phyloP scores from a whole-genome alignment of 2,329 filamentous ascomycete genomes.

The Colletotrichum sp. region DNA sequence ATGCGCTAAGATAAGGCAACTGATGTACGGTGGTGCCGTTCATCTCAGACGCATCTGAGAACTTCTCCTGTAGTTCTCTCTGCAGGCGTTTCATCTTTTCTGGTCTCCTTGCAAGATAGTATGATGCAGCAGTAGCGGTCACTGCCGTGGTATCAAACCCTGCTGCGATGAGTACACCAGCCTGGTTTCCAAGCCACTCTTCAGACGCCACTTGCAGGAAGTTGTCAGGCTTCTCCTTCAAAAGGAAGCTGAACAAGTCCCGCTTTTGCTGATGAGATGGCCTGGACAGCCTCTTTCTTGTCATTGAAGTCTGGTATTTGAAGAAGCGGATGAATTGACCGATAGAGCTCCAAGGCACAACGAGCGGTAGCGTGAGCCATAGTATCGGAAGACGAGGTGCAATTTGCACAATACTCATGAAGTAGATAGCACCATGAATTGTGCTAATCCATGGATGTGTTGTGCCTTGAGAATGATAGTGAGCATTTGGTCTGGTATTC shows the following conservation, averaged over 20 bases:
- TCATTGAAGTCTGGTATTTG: background rate
- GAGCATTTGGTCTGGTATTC: background rate
- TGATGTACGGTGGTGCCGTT: background rate
- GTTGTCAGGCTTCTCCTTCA: background rate
- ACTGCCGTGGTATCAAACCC: background rate
- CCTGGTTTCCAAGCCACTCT: background rate
- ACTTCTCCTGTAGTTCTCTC: background rate
- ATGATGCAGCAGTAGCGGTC: background rate
- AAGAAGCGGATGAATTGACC: background rate
- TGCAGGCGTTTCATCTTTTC: background rate
- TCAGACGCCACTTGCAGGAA: background rate
- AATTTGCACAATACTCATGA: background rate
- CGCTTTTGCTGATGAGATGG: background rate
- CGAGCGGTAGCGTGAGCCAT: background rate
- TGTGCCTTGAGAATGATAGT: background rate
- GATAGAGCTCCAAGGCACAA: background rate
- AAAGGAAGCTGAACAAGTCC: background rate
- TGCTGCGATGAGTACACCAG: background rate
- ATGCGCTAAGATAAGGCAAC: background rate
- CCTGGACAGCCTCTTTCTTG: background rate
- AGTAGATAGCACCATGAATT: background rate
- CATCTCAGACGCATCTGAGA: background rate
- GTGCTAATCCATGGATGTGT: background rate
- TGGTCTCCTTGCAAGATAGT: background rate
- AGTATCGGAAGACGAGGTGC: background rate